These are phyloP conservation scores for Malus orientalis DNA, from an alignment of 306 rosid genomes.

Conservation along the genomic window DNA sequence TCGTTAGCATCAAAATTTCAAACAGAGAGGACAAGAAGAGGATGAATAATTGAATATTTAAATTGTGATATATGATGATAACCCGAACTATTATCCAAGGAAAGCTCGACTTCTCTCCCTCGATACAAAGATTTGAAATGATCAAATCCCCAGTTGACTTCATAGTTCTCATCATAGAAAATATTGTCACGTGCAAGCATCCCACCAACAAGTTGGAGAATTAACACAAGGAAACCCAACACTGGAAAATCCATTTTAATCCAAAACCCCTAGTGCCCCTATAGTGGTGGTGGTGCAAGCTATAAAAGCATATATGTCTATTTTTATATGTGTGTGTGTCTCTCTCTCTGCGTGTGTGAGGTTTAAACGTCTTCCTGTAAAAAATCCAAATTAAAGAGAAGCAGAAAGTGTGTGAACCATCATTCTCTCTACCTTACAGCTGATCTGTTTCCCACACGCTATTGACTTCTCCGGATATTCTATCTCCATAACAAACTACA, in stretches of 20 bases:
- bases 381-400: neutral
- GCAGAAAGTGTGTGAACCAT: slow-evolving; percentile 35
- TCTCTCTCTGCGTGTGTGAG: too few species aligned
- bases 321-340: too few species aligned
- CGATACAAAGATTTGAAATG: neutral
- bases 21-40: neutral
- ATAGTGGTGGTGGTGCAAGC: neutral
- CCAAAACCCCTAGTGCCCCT: neutral
- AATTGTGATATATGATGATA: neutral
- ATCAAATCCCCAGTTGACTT: neutral
- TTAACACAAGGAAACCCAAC: neutral
- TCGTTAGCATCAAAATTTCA: neutral
- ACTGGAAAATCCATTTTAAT: neutral
- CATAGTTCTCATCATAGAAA: neutral
- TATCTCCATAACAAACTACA: slow-evolving; percentile 6
- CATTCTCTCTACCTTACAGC: slow-evolving; percentile 5
- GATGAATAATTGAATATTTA: neutral
- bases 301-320: neutral
- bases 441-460: slow-evolving; percentile 30
- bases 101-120: neutral
- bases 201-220: neutral
- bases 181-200: neutral
- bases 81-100: slow-evolving; percentile 26
- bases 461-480: slow-evolving; percentile 18
- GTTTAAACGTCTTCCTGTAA: neutral